phyloP scores from a whole-genome alignment of 108 stramenopile genomes.

The Aurantiochytrium sp. region DNA sequence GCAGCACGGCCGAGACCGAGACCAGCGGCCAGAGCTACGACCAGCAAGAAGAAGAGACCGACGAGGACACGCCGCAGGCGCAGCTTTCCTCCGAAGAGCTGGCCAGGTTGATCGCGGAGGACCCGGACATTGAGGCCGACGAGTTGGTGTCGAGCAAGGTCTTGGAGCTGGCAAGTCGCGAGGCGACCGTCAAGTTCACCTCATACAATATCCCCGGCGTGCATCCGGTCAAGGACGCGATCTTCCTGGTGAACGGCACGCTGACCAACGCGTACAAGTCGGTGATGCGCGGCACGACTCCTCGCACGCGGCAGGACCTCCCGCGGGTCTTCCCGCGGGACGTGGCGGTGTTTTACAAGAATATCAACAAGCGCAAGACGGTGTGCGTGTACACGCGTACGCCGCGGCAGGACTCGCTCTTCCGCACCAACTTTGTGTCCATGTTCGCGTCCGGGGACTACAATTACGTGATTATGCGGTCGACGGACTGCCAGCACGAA shows the following conservation, averaged over 20 bases:
- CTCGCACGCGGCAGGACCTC: background rate
- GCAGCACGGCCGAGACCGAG: too few relatives aligned
- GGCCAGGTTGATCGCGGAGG: background rate
- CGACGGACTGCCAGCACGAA: constrained; percentile 18
- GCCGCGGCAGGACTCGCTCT: constrained; percentile 24
- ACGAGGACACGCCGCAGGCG: background rate
- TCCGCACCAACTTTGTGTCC: constrained; percentile 4
- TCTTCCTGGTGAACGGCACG: background rate
- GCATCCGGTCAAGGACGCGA: background rate
- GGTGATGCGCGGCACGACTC: background rate
- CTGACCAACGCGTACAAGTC: constrained; percentile 18
- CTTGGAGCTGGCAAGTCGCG: background rate
- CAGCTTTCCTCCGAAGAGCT: background rate
- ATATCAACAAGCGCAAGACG: background rate
- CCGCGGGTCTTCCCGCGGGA: constrained; percentile 17
- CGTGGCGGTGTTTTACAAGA: background rate
- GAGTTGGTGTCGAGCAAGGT: background rate
- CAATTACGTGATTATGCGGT: constrained; percentile 22
- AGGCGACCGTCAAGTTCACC: background rate
- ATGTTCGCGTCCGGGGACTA: constrained; percentile 10
- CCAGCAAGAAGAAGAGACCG: background rate
- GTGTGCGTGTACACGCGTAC: constrained; percentile 12
- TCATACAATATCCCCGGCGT: background rate
- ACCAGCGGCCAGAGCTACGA: background rate
- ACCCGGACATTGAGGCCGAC: background rate